These are phyloP conservation scores for Starmerella davenportii DNA, from an alignment of 805 yeast species.

Conservation along the genomic window DNA sequence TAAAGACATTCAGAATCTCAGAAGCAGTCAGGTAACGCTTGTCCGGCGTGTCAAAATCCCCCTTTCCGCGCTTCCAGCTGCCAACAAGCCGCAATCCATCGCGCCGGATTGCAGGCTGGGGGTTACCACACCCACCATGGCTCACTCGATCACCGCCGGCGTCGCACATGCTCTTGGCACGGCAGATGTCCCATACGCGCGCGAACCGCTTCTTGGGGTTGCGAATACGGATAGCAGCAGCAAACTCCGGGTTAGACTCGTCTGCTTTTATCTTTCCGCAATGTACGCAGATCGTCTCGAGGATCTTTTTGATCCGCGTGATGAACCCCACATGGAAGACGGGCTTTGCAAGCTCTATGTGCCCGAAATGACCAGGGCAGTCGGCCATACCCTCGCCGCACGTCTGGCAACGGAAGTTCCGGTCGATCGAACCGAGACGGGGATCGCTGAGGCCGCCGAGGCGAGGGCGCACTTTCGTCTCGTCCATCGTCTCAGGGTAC, in stretches of 20 bases:
- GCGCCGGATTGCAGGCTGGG: constrained; percentile 87
- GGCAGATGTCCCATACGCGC: constrained; percentile 88
- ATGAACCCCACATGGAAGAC: constrained; percentile 91
- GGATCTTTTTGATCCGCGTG: constrained; percentile 79
- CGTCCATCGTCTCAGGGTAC: constrained; percentile 99
- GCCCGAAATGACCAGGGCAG: constrained; percentile 99
- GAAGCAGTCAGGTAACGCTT: constrained; percentile 72
- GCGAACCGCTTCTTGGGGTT: constrained; percentile 93
- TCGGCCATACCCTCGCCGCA: constrained; percentile 99
- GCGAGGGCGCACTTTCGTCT: constrained; percentile 81
- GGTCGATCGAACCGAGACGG: constrained; percentile 87
- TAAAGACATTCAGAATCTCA: constrained; percentile 79
- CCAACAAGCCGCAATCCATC: constrained; percentile 95
- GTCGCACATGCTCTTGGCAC: constrained; percentile 87
- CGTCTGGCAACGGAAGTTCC: constrained; percentile 95
- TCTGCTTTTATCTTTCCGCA: constrained; percentile 89
- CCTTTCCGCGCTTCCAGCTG: constrained; percentile 91
- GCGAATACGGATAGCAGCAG: constrained; percentile 70
- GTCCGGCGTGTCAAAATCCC: constrained; percentile 80
- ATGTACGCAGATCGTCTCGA: constrained; percentile 96
- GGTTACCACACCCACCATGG: constrained; percentile 96
- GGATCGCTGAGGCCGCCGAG: constrained; percentile 97
- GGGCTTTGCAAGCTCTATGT: constrained; percentile 93
- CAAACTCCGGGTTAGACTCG: constrained; percentile 64
- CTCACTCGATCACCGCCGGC: constrained; percentile 29